phyloP scores from a whole-genome alignment of 192 early-diverging fungal species.

The Phycomyces nitens region DNA sequence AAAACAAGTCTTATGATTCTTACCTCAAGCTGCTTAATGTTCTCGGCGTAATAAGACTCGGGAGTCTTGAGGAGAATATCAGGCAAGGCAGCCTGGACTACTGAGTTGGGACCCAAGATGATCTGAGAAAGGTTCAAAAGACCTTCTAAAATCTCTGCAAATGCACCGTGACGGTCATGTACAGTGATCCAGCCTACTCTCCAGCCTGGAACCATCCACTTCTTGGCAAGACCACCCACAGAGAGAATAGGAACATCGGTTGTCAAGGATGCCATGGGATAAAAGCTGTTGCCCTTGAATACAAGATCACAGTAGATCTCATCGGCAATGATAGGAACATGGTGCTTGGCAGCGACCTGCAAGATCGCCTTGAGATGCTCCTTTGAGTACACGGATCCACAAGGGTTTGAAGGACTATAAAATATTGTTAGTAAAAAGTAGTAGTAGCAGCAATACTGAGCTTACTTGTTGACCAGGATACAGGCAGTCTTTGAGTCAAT shows the following conservation, averaged over 20 bases:
- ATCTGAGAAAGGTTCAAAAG: constrained; percentile 71
- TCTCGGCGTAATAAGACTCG: constrained; percentile 60
- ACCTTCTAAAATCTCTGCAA: constrained; percentile 62
- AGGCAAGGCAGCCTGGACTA: constrained; percentile 74
- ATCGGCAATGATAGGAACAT: constrained; percentile 81
- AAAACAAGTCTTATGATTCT: too few relatives aligned
- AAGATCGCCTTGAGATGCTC: constrained; percentile 71
- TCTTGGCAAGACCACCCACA: constrained; percentile 84
- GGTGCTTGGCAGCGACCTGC: constrained; percentile 66
- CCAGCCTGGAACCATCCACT: constrained; percentile 91
- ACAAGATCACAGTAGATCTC: constrained; percentile 93
- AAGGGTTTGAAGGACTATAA: constrained; percentile 79
- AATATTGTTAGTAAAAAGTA: background rate
- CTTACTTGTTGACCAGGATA: constrained; percentile 78
- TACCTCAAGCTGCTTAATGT: constrained; percentile 63
- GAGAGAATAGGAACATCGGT: constrained; percentile 79
- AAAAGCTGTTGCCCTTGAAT: constrained; percentile 59
- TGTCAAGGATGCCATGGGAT: constrained; percentile 69
- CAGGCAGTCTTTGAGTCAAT: constrained; percentile 79
- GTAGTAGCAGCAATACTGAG: background rate
- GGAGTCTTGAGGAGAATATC: constrained; percentile 76
- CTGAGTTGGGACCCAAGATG: constrained; percentile 77
- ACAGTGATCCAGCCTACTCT: constrained; percentile 86
- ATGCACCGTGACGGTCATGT: constrained; percentile 62
- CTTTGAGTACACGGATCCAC: constrained; percentile 80